These are phyloP conservation scores for Yamadazyma dendronema DNA, from an alignment of 1,139 yeast species.

Conservation along the genomic window DNA sequence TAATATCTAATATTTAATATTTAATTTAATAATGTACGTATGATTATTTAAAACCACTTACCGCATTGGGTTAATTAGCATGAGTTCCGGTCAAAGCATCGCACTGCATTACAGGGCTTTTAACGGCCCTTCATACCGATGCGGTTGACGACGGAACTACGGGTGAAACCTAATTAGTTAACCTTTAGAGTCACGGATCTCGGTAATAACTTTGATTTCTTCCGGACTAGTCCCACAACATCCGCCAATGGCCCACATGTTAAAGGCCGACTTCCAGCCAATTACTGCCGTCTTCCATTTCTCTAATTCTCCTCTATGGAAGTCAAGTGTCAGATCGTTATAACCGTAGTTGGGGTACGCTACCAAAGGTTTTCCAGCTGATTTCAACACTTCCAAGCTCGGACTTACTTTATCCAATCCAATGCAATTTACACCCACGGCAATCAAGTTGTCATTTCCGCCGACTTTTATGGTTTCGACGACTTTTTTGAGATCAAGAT, in stretches of 20 bases:
- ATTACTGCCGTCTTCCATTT: constrained; percentile 30
- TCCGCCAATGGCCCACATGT: constrained; percentile 50
- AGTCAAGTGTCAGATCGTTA: constrained; percentile 3
- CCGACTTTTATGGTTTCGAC: constrained; percentile 10
- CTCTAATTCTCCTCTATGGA: constrained; percentile 11
- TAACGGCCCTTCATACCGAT: too few relatives aligned
- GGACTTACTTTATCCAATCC: constrained; percentile 23
- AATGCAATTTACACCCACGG: constrained; percentile 43
- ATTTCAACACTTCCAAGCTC: constrained; percentile 9
- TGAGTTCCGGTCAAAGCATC: too few relatives aligned
- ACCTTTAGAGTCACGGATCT: too few relatives aligned
- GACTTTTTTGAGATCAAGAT: constrained; percentile 19
- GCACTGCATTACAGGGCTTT: too few relatives aligned
- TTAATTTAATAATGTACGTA: neutral
- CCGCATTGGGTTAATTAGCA: too few relatives aligned
- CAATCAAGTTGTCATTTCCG: constrained; percentile 21
- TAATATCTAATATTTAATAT: too few relatives aligned
- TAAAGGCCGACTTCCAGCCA: constrained; percentile 29
- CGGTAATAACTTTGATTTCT: constrained; percentile 26
- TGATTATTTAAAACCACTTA: neutral
- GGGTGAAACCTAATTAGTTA: too few relatives aligned
- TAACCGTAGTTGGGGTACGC: constrained; percentile 44
- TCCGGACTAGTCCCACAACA: constrained; percentile 56
- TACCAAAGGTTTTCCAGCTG: constrained; percentile 19
- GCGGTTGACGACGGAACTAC: too few relatives aligned